phyloP scores from a whole-genome alignment of 2,329 filamentous ascomycete genomes.

The Ophiocordyceps camponoti-saundersi region DNA sequence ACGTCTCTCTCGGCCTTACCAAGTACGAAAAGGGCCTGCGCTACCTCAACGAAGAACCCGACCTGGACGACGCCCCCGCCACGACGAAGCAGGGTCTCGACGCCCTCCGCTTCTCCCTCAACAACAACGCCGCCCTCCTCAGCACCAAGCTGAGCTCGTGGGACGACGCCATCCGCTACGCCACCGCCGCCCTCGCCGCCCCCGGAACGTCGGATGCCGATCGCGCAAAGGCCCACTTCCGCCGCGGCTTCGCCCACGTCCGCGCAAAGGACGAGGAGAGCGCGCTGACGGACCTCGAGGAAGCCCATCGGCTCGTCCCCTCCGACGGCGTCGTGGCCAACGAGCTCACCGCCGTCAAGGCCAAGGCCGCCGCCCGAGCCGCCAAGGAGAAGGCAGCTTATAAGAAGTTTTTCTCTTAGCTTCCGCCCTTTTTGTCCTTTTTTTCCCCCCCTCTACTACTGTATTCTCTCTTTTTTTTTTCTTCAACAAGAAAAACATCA shows the following conservation, averaged over 20 bases:
- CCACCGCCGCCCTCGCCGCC: slow-evolving; percentile 56
- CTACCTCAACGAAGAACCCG: slow-evolving; percentile 75
- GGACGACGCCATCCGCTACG: slow-evolving; percentile 52
- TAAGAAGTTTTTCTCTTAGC: slow-evolving; percentile 67
- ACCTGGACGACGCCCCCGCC: slow-evolving; percentile 52
- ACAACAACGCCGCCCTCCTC: slow-evolving; percentile 78
- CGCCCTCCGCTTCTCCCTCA: slow-evolving; percentile 64
- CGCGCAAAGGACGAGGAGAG: slow-evolving; percentile 72
- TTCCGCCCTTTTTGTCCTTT: background rate
- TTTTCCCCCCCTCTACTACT: background rate
- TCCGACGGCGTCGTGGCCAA: slow-evolving; percentile 56
- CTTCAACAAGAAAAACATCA: too few relatives aligned
- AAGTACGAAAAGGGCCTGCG: slow-evolving; percentile 93
- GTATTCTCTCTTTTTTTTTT: background rate
- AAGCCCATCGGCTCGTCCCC: slow-evolving; percentile 60
- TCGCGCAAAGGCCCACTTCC: slow-evolving; percentile 76
- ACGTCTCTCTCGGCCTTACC: slow-evolving; percentile 53
- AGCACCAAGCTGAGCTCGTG: slow-evolving; percentile 64
- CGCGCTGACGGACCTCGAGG: slow-evolving; percentile 57
- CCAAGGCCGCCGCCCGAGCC: slow-evolving; percentile 50
- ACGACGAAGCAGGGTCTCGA: slow-evolving; percentile 51
- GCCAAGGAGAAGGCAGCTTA: slow-evolving; percentile 88
- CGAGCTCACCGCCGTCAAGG: slow-evolving; percentile 66
- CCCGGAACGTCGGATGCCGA: slow-evolving; percentile 53
- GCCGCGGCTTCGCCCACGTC: slow-evolving; percentile 59